A percentile compares a stretch with the other conserved stretches of the same genome.
phyloP scores from a whole-genome alignment of 1,284 basidiomycete genomes.

The Irpex sp. region DNA sequence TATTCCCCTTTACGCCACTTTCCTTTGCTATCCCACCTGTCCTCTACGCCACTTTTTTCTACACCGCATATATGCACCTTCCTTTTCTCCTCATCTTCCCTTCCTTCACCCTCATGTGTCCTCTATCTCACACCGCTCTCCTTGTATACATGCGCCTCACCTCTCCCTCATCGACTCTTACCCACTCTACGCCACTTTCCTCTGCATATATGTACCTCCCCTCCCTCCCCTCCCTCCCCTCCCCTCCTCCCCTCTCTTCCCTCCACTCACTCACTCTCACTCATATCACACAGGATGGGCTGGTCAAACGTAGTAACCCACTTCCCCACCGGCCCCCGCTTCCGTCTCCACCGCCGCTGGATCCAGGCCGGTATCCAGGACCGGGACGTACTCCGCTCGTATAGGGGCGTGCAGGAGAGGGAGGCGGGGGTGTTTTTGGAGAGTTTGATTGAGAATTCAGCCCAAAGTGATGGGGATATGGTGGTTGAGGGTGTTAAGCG shows the following conservation, averaged over 20 bases:
- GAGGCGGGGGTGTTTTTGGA: constrained; percentile 24
- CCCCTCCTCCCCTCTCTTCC: background rate
- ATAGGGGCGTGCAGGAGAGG: constrained; percentile 21
- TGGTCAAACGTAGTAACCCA: background rate
- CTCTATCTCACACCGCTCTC: too few relatives aligned
- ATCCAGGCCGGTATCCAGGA: constrained; percentile 25
- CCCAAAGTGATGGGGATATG: too few relatives aligned
- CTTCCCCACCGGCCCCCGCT: constrained; percentile 5
- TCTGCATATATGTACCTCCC: too few relatives aligned
- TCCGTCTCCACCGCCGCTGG: constrained; percentile 28
- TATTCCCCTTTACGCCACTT: too few relatives aligned
- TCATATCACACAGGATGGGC: background rate
- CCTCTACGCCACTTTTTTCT: too few relatives aligned
- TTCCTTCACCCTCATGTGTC: too few relatives aligned
- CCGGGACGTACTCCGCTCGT: constrained; percentile 18
- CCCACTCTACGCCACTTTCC: too few relatives aligned
- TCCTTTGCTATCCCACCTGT: background rate
- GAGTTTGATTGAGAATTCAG: constrained; percentile 12
- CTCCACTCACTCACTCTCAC: background rate
- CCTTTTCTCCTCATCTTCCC: too few relatives aligned
- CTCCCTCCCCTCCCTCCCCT: too few relatives aligned
- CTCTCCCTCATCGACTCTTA: too few relatives aligned
- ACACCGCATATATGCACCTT: too few relatives aligned
- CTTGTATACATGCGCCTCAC: too few relatives aligned
- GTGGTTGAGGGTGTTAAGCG: constrained; percentile 22